A percentile compares a stretch with the other conserved stretches of the same genome.
Evolutionary conservation across 495 filamentous ascomycete species (phyloP).

Genomic region (Penicillium canariense): DNA sequence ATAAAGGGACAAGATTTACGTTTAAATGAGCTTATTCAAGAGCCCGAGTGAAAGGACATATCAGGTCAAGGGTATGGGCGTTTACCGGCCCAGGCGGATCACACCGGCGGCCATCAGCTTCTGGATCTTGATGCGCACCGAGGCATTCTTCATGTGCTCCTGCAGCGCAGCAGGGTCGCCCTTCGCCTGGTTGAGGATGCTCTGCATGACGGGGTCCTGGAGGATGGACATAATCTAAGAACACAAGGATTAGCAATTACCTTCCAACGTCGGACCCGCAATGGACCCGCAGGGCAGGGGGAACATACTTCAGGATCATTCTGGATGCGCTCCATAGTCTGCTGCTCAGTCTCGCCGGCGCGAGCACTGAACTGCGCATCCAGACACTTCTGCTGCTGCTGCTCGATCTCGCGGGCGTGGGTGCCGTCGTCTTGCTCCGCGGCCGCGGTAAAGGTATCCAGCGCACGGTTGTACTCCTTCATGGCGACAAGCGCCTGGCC

Average conservation of each 20-base stretch:
- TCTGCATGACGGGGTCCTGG: conserved; percentile 95
- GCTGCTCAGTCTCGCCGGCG: conserved; percentile 93
- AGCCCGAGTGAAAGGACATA: no score
- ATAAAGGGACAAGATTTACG: neutral
- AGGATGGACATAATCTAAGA: conserved; percentile 82
- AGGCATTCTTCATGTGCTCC: conserved; percentile 94
- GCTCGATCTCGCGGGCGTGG: conserved; percentile 85
- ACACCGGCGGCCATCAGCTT: conserved; percentile 91
- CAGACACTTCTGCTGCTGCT: conserved; percentile 92
- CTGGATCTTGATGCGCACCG: conserved; percentile 80
- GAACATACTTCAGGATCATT: conserved; percentile 83
- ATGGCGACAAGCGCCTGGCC: conserved; percentile 91
- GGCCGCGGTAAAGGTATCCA: conserved; percentile 86
- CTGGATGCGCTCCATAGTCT: conserved; percentile 89
- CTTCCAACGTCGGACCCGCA: neutral
- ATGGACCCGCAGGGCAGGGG: neutral
- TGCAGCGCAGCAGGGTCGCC: conserved; percentile 85
- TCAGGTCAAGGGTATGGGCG: no score
- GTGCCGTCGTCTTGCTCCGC: conserved; percentile 72
- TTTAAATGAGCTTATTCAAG: no score
- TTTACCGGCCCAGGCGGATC: conserved; percentile 71
- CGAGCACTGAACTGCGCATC: conserved; percentile 82
- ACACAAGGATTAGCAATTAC: neutral
- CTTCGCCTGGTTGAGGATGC: conserved; percentile 94
- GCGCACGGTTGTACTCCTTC: conserved; percentile 92